Conservation (phyloP, 2,329 filamentous ascomycete species). For the Berkeleyomyces basicola region DNA sequence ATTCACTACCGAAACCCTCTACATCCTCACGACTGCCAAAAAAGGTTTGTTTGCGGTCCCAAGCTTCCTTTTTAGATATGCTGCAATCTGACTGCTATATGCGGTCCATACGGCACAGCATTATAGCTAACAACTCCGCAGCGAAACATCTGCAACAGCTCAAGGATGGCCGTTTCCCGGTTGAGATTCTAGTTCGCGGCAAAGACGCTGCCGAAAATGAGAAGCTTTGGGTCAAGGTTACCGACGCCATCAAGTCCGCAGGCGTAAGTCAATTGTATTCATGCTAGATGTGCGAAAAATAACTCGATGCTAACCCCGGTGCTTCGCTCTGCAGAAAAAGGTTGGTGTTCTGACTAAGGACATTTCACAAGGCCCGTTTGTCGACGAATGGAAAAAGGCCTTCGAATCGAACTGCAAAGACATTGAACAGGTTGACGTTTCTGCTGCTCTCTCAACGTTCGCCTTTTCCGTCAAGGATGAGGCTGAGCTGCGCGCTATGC, state of each 20-base stretch:
- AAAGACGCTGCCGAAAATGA: constrained; percentile 87
- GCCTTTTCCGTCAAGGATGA: constrained; percentile 92
- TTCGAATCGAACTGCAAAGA: constrained; percentile 69
- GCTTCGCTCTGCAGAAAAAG: constrained; percentile 48
- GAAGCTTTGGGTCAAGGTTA: constrained; percentile 70
- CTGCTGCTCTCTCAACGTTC: constrained; percentile 60
- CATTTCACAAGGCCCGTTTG: constrained; percentile 68
- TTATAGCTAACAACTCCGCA: constrained; percentile 22
- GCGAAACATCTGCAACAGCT: constrained; percentile 85
- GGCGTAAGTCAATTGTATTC: constrained; percentile 43
- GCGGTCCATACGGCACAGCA: not conserved
- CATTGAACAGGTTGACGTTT: constrained; percentile 74
- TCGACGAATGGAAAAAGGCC: constrained; percentile 87
- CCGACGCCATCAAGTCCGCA: constrained; percentile 71
- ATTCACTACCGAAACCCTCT: constrained; percentile 72
- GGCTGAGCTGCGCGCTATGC: constrained; percentile 80
- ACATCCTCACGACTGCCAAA: constrained; percentile 89
- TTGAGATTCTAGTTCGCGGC: constrained; percentile 80
- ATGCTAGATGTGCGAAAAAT: not conserved
- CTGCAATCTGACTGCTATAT: not conserved
- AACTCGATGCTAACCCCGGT: constrained; percentile 3
- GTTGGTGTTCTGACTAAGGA: constrained; percentile 78
- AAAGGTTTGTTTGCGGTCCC: constrained; percentile 49
- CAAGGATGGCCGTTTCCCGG: constrained; percentile 78
- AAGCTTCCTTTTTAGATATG: not conserved